Evolutionary conservation across 2,329 filamentous ascomycete genomes (phyloP), one percentile per base, ranked within the genome.

Genomic region (Ascochyta fabae): DNA sequence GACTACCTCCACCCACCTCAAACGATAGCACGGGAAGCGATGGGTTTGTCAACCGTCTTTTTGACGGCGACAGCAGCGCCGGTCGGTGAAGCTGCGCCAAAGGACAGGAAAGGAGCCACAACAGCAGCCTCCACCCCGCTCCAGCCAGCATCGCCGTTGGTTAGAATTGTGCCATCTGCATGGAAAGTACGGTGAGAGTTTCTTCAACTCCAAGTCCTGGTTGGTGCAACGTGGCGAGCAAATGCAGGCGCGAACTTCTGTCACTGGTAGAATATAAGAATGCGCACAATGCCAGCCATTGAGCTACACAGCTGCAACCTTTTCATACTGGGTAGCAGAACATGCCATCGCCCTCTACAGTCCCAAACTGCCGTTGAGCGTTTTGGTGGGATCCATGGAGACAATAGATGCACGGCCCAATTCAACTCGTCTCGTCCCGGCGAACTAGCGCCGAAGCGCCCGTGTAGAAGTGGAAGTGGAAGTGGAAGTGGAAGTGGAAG

Each of bases 231-330:
- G 54, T 57, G 54, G 54, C 54, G 39, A 47, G 47, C 53, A 48
- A 47, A 56, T 53, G 54, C 54, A 57, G 54, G 54, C 40, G 54
- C 40, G 34, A 41, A 46, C 38, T 52, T 48, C 40, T 48, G 48
- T 52, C 54, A 53, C 54, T 56, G 48, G 44, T 48, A 48, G 39
- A 47, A 57, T 57, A 57, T 57, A 57, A 57, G 48, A 53, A 52
- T 44, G 54, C 40, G 48, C 54, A 52, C 54, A 52, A 45, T 35
- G 39, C 48, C 54, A 57, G 48, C 48, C 48, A 57, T 53, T 35
- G 43, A 57, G 54, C 48, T 52, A 57, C 54, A 57, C 48, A 48
- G 44, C 39, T 52, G 54, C 48, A 48, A 56, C 48, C 48, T 36
- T 51, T 53, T 44, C 35, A 45, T 52, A 34, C 44, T 45, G 48